Percentiles rank a stretch among this genome's conserved stretches.
phyloP scores from a whole-genome alignment of 2,329 filamentous ascomycete species.

The Coniochaeta sp. region DNA sequence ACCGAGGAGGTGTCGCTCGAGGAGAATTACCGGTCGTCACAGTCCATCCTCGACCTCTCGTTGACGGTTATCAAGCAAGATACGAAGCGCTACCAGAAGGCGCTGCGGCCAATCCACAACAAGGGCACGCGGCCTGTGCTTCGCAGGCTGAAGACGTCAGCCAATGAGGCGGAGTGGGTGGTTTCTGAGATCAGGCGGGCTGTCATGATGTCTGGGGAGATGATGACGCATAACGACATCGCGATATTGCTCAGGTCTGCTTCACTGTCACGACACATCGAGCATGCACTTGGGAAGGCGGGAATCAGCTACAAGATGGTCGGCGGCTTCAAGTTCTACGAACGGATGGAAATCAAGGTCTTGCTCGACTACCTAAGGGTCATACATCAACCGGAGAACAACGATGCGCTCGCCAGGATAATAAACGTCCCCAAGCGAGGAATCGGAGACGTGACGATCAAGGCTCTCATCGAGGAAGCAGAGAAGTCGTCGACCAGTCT shows the following conservation, averaged over 20 bases:
- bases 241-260: slow-evolving; percentile 85
- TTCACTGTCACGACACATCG: slow-evolving; percentile 75
- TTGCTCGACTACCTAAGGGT: slow-evolving; percentile 84
- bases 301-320: slow-evolving; percentile 91
- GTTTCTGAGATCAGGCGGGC: slow-evolving; percentile 73
- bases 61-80: slow-evolving; percentile 90
- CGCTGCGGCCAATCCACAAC: slow-evolving; percentile 70
- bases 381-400: slow-evolving; percentile 77
- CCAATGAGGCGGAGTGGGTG: slow-evolving; percentile 80
- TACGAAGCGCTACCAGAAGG: slow-evolving; percentile 69
- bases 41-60: slow-evolving; percentile 72
- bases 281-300: slow-evolving; percentile 70
- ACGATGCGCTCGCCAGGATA: slow-evolving; percentile 75
- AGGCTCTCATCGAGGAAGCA: slow-evolving; percentile 68
- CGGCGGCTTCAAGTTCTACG: slow-evolving; percentile 83
- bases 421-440: slow-evolving; percentile 79
- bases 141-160: slow-evolving; percentile 62
- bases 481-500: slow-evolving; percentile 61
- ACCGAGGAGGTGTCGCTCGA: slow-evolving; percentile 81
- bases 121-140: slow-evolving; percentile 76
- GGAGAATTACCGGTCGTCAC: slow-evolving; percentile 91
- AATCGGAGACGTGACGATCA: slow-evolving; percentile 73
- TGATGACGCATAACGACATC: slow-evolving; percentile 71
- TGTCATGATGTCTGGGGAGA: slow-evolving; percentile 61
- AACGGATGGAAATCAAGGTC: slow-evolving; percentile 81